Base-by-base conservation (phyloP, 495 filamentous ascomycete genomes). In the Aspergillus homomorphus region DNA sequence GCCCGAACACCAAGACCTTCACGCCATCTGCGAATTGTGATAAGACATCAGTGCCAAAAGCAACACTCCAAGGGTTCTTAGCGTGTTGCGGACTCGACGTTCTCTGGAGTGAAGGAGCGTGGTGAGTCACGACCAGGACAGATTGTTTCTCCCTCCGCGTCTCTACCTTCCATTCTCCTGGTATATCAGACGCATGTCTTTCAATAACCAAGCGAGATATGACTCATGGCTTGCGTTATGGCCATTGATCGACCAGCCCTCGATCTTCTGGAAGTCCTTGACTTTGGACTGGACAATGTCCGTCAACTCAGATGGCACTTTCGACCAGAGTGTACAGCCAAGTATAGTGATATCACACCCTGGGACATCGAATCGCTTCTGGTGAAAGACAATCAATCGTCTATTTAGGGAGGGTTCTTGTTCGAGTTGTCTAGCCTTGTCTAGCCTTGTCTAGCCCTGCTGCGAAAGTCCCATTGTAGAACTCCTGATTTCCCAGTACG, bases 401-500 rank as follows among this genome's bases (percentile, higher is more conserved):
- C 71, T 70, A 4, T 71, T 65, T 2, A 85, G 62, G 12, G 20
- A 68, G 10, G 71, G 68, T 61, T 86, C 81, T 12, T 64, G 52
- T 56, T 77, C 67, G 18, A 85, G 71, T 7, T 67, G 58, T 45
- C 53, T 62, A 1, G 82, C 84, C 0, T 66, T 69, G 33, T 68
- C 59, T 1, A 86, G 56, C 8, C 71, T n/a, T n/a, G n/a, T n/a
- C n/a, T n/a, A n/a, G n/a, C n/a, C n/a, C 80, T 15, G 66, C 60
- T 2, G 57, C 54, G 41, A 72, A 73, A 9, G 68, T 63, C 1
- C 69, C 53, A 42, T 76, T 73, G 63, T 83, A 83, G 69, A 86
- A 85, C 60, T 86, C 82, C 58, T 86, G 82, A 56, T 84, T 84
- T 0, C 84, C 84, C 10, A 82, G 75, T 0, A 84, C 70, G 1